Evolutionary conservation across 345 rosid species (phyloP), one percentile per base, ranked within the genome.

Genomic region (Eucalyptus decipiens): DNA sequence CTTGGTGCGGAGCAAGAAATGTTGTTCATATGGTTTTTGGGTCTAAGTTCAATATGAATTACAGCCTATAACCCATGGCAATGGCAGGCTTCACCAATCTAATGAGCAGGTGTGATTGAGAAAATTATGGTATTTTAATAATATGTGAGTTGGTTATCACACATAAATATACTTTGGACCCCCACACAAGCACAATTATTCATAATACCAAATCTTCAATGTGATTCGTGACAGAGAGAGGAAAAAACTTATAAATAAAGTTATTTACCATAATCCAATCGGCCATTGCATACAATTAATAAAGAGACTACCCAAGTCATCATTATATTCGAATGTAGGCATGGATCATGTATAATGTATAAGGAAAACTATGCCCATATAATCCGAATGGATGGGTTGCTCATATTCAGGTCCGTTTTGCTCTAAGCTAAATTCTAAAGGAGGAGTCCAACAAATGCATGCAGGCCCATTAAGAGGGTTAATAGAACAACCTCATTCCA

Each of bases 241-340:
- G 42, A 26, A 67, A 28, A 42, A 69, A 72, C 21, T 34, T n/a
- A 32, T 30, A 69, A 30, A 90, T 43, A 67, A 85, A 87, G 85
- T 54, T 24, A 85, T 60, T 92, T 94, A 96, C 99, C 99, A 49
- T 94, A 92, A 87, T 96, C 99, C 42, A 96, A 95, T 87, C 90
- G 92, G 91, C 52, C 7, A 2, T 6, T 50, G 19, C 19, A 50
- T 50, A 50, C 52, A 16, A 8, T 50, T 50, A 50, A 50, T 50
- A 50, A 50, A 50, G 52, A 50, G 52, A 16, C 8, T 50, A 6
- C 19, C 52, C 52, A 50, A 50, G 52, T 50, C 52, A 50, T 50
- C 52, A 16, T 50, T 50, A 50, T 50, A 16, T 16, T 50, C 52
- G 19, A 50, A 50, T 50, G 3, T 50, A 50, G 19, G 1, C 52